These are phyloP conservation scores for Paramecium caudatum DNA, from an alignment of 73 alveolate genomes.

Conservation along the genomic window DNA sequence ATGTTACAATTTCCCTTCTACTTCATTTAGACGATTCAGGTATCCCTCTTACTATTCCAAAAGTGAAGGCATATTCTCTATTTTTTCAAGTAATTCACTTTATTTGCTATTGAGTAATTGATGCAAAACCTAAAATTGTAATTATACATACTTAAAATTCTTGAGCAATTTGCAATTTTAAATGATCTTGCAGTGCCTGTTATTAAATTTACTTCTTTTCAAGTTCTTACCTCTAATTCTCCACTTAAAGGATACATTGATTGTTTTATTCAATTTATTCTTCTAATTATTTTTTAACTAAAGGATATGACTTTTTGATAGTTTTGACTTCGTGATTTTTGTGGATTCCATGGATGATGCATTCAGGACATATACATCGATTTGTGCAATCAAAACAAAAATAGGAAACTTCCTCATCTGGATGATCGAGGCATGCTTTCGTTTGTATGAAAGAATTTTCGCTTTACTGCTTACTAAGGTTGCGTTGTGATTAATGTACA, in stretches of 20 bases:
- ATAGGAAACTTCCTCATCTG: slow-evolving; percentile 75
- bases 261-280: slow-evolving; percentile 59
- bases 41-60: background rate
- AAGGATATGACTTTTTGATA: slow-evolving; percentile 75
- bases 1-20: background rate
- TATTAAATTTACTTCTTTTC: slow-evolving; percentile 26
- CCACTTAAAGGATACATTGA: background rate
- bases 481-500: slow-evolving; percentile 11
- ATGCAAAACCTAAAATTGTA: background rate
- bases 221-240: slow-evolving; percentile 16
- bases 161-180: background rate
- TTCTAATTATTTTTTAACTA: slow-evolving; percentile 58
- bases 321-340: slow-evolving; percentile 76
- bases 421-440: slow-evolving; percentile 73
- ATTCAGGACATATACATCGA: slow-evolving; percentile 76
- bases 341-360: slow-evolving; percentile 75
- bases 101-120: slow-evolving; percentile 18
- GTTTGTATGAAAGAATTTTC: slow-evolving; percentile 12
- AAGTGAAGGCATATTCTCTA: slow-evolving; percentile 32
- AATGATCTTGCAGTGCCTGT: slow-evolving; percentile 1
- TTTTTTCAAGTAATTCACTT: slow-evolving; percentile 5
- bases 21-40: slow-evolving; percentile 4
- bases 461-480: slow-evolving; percentile 14
- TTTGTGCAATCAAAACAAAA: slow-evolving; percentile 67
- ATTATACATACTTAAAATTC: slow-evolving; percentile 8